phyloP scores from a whole-genome alignment of 352 stramenopile genomes.

The Pythium phragmiticola region DNA sequence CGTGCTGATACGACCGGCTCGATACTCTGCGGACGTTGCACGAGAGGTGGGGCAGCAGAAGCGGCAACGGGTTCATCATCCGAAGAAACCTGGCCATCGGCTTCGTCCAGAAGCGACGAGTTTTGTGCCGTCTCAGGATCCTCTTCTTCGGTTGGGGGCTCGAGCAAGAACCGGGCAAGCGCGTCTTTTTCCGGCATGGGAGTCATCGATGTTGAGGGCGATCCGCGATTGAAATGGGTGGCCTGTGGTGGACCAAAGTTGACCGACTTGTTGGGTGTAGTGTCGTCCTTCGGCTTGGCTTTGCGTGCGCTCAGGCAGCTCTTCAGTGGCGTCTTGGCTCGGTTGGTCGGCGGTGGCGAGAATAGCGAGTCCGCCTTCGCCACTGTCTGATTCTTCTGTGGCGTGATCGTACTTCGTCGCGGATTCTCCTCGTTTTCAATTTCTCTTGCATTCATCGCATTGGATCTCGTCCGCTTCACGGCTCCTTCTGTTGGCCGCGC shows the following conservation, averaged over 20 bases:
- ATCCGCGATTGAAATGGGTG: slow-evolving; percentile 77
- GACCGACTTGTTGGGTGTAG: slow-evolving; percentile 77
- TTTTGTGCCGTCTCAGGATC: slow-evolving; percentile 83
- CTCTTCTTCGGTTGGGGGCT: slow-evolving; percentile 38
- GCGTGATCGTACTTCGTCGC: slow-evolving; percentile 7
- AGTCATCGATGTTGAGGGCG: slow-evolving; percentile 85
- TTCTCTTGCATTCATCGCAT: background rate
- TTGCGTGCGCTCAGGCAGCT: slow-evolving; percentile 80
- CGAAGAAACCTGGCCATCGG: slow-evolving; percentile 47
- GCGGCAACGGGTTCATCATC: slow-evolving; percentile 37
- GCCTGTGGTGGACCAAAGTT: slow-evolving; percentile 82
- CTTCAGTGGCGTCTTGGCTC: slow-evolving; percentile 55
- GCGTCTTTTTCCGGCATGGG: slow-evolving; percentile 67
- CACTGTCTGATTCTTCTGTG: slow-evolving; percentile 1
- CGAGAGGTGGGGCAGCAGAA: background rate
- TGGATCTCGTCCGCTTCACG: slow-evolving; percentile 13
- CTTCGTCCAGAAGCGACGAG: slow-evolving; percentile 80
- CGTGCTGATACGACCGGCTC: slow-evolving; percentile 26
- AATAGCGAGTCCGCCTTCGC: slow-evolving; percentile 16
- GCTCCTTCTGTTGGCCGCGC: background rate
- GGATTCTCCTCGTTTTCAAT: background rate
- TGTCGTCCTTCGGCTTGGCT: slow-evolving; percentile 28
- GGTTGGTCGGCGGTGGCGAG: slow-evolving; percentile 21
- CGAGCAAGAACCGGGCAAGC: slow-evolving; percentile 60
- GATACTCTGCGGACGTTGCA: slow-evolving; percentile 6